A percentile compares a stretch with the other conserved stretches of the same genome.
These are phyloP conservation scores for Colletotrichum abscissum DNA, from an alignment of 2,329 filamentous ascomycete species.

Conservation along the genomic window DNA sequence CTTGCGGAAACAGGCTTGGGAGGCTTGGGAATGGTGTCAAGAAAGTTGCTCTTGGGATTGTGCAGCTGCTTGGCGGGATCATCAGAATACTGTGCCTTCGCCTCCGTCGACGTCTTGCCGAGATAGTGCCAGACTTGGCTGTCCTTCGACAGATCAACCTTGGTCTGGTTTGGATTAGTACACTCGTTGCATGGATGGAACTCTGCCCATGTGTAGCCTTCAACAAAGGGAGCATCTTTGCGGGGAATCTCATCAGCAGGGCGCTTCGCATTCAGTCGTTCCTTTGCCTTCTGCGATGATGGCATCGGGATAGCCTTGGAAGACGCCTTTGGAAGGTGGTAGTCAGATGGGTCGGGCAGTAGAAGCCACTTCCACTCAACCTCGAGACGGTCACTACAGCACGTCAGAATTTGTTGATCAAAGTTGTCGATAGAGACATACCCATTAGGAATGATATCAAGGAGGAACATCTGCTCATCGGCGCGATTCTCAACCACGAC, in stretches of 20 bases:
- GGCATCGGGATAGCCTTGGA: conserved; percentile 79
- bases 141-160: conserved; percentile 76
- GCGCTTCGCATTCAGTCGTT: conserved; percentile 75
- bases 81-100: conserved; percentile 90
- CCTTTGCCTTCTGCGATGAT: conserved; percentile 68
- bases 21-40: conserved; percentile 74
- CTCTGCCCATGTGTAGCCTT: conserved; percentile 80
- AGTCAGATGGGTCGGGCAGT: conserved; percentile 77
- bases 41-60: conserved; percentile 77
- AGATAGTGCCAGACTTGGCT: conserved; percentile 92
- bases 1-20: conserved; percentile 49
- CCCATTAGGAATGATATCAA: conserved; percentile 88
- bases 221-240: conserved; percentile 74
- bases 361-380: conserved; percentile 88
- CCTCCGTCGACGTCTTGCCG: conserved; percentile 86
- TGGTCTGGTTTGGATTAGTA: conserved; percentile 69
- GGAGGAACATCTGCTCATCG: conserved; percentile 79
- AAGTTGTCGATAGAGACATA: conserved; percentile 57
- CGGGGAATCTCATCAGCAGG: conserved; percentile 70
- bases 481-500: conserved; percentile 85
- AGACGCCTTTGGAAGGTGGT: conserved; percentile 79
- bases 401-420: conserved; percentile 52
- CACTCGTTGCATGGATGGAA: conserved; percentile 73
- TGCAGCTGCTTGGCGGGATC: conserved; percentile 70
- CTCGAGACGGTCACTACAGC: conserved; percentile 74